Evolutionary conservation across 2,329 filamentous ascomycete species (phyloP).

Genomic region (Ophiostoma australiae): DNA sequence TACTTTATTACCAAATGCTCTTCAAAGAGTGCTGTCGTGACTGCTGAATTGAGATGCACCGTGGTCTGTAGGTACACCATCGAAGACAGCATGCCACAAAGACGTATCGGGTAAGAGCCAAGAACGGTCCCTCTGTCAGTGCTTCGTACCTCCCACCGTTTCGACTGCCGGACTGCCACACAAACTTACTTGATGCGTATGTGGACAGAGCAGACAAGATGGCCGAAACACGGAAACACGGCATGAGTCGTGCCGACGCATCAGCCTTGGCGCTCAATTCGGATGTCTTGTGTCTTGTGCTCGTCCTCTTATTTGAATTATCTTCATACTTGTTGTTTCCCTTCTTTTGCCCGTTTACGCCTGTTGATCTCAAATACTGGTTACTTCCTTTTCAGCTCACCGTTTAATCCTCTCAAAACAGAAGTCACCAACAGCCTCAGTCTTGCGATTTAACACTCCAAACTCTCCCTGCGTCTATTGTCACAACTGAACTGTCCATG

Average conservation of each 20-base stretch:
- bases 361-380: too few relatives aligned
- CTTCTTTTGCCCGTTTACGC: too few relatives aligned
- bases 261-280: neutral
- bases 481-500: too few relatives aligned
- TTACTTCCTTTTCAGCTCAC: too few relatives aligned
- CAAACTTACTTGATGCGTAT: too few relatives aligned
- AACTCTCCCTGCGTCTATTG: too few relatives aligned
- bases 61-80: neutral
- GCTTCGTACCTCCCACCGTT: neutral
- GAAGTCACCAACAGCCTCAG: too few relatives aligned
- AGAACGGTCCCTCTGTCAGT: neutral
- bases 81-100: neutral
- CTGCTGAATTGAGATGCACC: neutral
- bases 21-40: neutral
- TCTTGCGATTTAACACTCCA: too few relatives aligned
- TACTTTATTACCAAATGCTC: too few relatives aligned
- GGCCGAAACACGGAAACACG: neutral
- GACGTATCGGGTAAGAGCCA: neutral
- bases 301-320: too few relatives aligned
- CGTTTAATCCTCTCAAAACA: too few relatives aligned
- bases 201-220: neutral
- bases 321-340: neutral
- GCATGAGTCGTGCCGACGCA: neutral
- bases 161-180: neutral
- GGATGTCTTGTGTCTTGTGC: neutral